phyloP scores from a whole-genome alignment of 2,329 filamentous ascomycete genomes.

The Scedosporium boydii region DNA sequence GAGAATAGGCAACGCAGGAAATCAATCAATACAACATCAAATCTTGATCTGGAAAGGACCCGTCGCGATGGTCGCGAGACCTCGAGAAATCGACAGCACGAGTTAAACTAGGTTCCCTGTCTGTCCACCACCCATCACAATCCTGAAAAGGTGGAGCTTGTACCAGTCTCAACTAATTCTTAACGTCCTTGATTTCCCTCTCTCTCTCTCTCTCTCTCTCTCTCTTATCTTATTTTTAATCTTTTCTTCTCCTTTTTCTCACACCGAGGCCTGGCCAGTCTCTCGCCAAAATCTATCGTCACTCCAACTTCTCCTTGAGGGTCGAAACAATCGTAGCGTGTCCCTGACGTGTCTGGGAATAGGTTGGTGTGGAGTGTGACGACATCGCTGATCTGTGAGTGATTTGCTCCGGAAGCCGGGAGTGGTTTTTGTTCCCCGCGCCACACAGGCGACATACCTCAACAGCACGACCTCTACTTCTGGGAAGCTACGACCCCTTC shows the following conservation, averaged over 20 bases:
- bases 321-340: no score
- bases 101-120: not conserved
- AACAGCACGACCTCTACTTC: not conserved
- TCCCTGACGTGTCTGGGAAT: not conserved
- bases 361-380: not conserved
- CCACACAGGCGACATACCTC: not conserved
- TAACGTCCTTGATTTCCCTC: not conserved
- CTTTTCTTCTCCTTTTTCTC: no score
- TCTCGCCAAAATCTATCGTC: no score
- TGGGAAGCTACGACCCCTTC: not conserved
- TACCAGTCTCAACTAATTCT: not conserved
- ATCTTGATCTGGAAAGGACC: no score
- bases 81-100: not conserved
- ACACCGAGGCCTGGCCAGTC: no score
- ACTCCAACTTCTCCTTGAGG: no score
- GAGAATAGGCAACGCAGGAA: not conserved
- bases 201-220: not conserved
- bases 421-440: not conserved
- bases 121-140: not conserved
- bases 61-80: not conserved
- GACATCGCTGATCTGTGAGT: not conserved
- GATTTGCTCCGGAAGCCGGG: not conserved
- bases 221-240: no score
- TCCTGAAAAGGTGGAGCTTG: not conserved
- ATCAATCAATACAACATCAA: not conserved